phyloP scores from a whole-genome alignment of 1,284 basidiomycete species.

The Rhodotorula sp. region DNA sequence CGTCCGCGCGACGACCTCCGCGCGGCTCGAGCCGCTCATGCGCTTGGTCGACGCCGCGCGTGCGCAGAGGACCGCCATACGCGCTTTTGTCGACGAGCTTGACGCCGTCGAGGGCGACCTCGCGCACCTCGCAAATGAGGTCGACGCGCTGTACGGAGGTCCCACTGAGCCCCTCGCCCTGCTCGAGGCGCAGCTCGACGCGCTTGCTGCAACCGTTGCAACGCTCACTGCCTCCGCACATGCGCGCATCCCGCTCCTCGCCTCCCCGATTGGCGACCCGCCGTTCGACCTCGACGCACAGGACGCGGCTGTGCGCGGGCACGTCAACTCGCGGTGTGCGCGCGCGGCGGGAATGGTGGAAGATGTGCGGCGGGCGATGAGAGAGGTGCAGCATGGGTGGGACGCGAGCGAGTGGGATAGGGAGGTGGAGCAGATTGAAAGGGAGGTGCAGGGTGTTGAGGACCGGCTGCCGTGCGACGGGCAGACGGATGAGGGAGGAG shows the following conservation, averaged over 20 bases:
- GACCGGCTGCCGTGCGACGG: too few species aligned
- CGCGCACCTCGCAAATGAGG: not conserved
- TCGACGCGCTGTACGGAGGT: not conserved
- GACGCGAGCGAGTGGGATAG: slow-evolving; percentile 9
- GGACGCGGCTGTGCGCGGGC: slow-evolving; percentile 12
- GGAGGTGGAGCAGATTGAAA: not conserved
- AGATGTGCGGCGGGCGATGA: not conserved
- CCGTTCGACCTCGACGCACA: slow-evolving; percentile 8
- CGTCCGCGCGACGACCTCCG: not conserved
- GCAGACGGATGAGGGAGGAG: not conserved
- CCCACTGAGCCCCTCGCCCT: not conserved
- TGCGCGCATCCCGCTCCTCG: slow-evolving; percentile 9
- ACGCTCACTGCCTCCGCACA: not conserved
- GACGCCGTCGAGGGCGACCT: not conserved
- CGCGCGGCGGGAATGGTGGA: not conserved
- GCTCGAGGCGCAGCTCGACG: not conserved
- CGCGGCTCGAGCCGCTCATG: not conserved
- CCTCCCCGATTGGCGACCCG: too few species aligned
- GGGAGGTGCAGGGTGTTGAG: not conserved
- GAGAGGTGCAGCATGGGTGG: not conserved
- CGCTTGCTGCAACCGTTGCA: not conserved
- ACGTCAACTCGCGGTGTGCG: slow-evolving; percentile 7
- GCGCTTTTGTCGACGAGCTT: not conserved
- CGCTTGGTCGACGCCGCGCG: not conserved
- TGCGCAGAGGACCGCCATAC: not conserved